Base-by-base conservation (phyloP, 164 flowering plant species). In the Vitis amurensis region DNA sequence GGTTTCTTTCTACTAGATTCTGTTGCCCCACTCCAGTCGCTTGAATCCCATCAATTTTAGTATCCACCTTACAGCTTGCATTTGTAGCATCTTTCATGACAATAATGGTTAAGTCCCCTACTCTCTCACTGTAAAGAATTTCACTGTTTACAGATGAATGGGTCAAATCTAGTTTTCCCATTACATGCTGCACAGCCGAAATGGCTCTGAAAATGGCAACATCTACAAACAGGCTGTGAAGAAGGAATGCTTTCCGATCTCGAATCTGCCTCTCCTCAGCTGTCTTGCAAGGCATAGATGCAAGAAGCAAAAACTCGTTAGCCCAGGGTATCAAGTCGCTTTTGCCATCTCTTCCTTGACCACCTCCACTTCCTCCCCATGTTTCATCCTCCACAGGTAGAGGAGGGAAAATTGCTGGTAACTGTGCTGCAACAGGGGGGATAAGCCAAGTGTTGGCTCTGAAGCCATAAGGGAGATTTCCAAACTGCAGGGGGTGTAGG, bases 381-480 rank as follows among this genome's bases (percentile, higher is more conserved):
- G 74, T 71, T 73, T 90, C 93, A 82, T 95, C 98, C 84, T 95
- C 99, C 52, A 78, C 80, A 51, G 99, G 98, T 10, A 95, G 91
- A 64, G 89, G 86, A 67, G 97, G 91, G 72, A 90, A 93, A 72
- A 77, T 62, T 69, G 93, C 74, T 16, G 93, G 92, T 53, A 65
- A 68, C 48, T 85, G 91, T 63, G 94, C 87, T 60, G 91, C 89
- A 68, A 86, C 76, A 13, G 98, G 98, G 64, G 97, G 99, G 31
- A 95, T 86, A 23, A 95, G 94, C 99, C 99, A 95, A 59, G 99
- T 95, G 83, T 95, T 95, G 71, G 99, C 93, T 82, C 99, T 87
- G 73, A 93, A 95, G 29, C 99, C 98, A 79, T 83, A 95, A 29
- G 99, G 98, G 68, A 95, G 97, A 85, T 95, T 95, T 47, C 98